Evolutionary conservation across 2,329 filamentous ascomycete genomes (phyloP).

Genomic region (Madurella mycetomatis): DNA sequence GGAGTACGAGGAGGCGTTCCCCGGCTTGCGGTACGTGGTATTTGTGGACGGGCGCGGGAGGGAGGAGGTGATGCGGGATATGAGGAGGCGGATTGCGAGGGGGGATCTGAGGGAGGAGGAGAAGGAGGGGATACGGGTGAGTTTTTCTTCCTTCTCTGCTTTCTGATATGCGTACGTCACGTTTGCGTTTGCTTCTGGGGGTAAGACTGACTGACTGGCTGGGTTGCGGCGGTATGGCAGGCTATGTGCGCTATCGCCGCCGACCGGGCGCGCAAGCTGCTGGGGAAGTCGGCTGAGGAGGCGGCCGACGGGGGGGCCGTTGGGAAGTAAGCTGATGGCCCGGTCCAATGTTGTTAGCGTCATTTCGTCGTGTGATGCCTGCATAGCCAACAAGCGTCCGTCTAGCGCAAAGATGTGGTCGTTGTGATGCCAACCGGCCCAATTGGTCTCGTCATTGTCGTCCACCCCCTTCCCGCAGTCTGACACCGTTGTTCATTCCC

Average conservation of each 20-base stretch:
- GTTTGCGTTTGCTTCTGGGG: not conserved
- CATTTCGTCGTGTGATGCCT: no score
- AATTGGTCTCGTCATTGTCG: no score
- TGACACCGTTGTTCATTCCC: no score
- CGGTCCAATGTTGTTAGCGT: no score
- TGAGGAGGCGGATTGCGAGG: conserved; percentile 67
- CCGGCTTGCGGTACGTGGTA: conserved; percentile 81
- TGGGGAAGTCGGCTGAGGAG: conserved; percentile 13
- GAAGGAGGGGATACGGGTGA: conserved; percentile 67
- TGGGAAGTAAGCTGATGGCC: not conserved
- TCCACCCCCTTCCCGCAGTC: no score
- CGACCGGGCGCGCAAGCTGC: conserved; percentile 67
- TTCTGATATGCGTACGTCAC: not conserved
- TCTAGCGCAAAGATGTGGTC: no score
- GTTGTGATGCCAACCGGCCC: no score
- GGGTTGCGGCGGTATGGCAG: conserved; percentile 36
- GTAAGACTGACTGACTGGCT: conserved; percentile 18
- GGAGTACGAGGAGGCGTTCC: conserved; percentile 76
- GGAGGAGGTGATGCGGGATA: conserved; percentile 73
- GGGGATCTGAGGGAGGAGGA: conserved; percentile 65
- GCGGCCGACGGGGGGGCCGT: not conserved
- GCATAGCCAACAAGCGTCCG: no score
- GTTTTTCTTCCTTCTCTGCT: conserved; percentile 23
- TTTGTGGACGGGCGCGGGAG: conserved; percentile 82
- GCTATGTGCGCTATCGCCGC: conserved; percentile 90